Percentiles rank a stretch among this genome's conserved stretches.
Evolutionary conservation across 495 filamentous ascomycete genomes (phyloP).

Genomic region (Neohortaea acidophila): DNA sequence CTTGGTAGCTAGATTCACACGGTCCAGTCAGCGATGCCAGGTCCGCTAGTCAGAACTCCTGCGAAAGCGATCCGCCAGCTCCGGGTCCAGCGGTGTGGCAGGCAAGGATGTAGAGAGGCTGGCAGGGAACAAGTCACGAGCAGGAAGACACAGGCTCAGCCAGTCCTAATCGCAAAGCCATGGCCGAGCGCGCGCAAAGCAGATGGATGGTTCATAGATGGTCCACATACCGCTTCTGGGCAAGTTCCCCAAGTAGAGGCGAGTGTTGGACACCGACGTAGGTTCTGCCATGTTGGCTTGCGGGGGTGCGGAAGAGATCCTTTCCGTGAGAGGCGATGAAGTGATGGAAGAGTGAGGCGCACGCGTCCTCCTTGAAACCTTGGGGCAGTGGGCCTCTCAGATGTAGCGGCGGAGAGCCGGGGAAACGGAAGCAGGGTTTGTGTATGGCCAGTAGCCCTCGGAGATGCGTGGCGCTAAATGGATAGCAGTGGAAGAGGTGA

Average conservation of each 20-base stretch:
- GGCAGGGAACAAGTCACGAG: neutral
- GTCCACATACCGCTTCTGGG: constrained; percentile 67
- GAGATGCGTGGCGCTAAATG: no score
- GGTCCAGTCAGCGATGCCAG: constrained; percentile 25
- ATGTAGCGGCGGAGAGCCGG: no score
- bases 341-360: no score
- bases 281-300: no score
- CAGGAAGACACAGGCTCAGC: constrained; percentile 1
- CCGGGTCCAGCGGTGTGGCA: constrained; percentile 10
- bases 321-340: no score
- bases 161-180: constrained; percentile 15
- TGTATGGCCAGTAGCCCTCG: no score
- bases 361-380: no score
- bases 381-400: no score
- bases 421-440: no score
- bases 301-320: no score
- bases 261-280: constrained; percentile 10
- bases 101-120: neutral
- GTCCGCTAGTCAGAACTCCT: constrained; percentile 1
- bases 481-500: no score
- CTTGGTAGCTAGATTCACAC: constrained; percentile 60
- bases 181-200: neutral
- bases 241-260: constrained; percentile 64
- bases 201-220: neutral
- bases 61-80: constrained; percentile 12